Conservation (phyloP, 495 filamentous ascomycete genomes). For the Friedmanniomyces simplex region DNA sequence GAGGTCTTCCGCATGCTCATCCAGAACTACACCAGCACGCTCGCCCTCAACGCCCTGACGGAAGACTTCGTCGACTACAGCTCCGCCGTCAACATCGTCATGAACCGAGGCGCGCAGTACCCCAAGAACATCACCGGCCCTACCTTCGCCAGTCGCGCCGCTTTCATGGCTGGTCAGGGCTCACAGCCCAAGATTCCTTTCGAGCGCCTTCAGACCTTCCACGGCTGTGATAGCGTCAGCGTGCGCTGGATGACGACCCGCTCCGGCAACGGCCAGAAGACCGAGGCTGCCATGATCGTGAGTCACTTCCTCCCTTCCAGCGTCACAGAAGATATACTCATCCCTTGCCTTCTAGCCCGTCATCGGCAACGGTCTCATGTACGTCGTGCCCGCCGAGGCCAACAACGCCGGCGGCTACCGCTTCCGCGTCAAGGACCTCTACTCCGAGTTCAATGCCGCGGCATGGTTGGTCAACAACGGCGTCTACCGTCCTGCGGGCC, state of each 20-base stretch:
- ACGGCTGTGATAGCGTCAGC: slow-evolving; percentile 9
- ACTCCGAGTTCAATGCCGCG: slow-evolving; percentile 15
- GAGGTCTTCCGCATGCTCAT: slow-evolving; percentile 15
- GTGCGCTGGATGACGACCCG: slow-evolving; percentile 7
- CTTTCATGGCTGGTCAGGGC: slow-evolving; percentile 15
- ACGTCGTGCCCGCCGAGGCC: neutral
- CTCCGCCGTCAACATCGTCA: slow-evolving; percentile 12
- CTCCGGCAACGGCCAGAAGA: slow-evolving; percentile 10
- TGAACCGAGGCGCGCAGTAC: slow-evolving; percentile 4
- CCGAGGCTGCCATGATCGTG: slow-evolving; percentile 7
- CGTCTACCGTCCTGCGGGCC: slow-evolving; percentile 5
- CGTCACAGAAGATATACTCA: neutral
- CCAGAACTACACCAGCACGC: slow-evolving; percentile 9
- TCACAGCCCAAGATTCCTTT: slow-evolving; percentile 10
- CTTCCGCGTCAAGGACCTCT: slow-evolving; percentile 10
- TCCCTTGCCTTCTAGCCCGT: slow-evolving; percentile 7
- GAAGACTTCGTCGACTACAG: slow-evolving; percentile 17
- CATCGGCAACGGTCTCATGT: slow-evolving; percentile 11
- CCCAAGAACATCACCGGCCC: slow-evolving; percentile 8
- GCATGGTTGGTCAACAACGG: slow-evolving; percentile 15
- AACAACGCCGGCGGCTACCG: neutral
- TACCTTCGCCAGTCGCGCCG: slow-evolving; percentile 2
- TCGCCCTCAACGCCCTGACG: slow-evolving; percentile 12
- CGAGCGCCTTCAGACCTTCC: slow-evolving; percentile 4
- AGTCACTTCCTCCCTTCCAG: neutral